Evolutionary conservation across 2,329 filamentous ascomycete species (phyloP).

Genomic region (Xylaria sp.): DNA sequence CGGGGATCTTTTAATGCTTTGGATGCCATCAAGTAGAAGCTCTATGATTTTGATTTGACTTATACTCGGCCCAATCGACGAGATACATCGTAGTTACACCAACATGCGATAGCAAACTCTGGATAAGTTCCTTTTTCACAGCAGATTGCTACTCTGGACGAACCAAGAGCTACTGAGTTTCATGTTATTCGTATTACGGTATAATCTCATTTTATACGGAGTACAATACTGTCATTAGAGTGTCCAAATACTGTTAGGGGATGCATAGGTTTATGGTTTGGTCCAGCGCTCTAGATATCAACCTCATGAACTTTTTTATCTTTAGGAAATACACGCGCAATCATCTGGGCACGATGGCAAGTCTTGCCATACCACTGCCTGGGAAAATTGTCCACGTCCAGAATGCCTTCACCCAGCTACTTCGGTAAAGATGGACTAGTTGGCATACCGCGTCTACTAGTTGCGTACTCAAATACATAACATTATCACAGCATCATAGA

Average conservation of each 20-base stretch:
- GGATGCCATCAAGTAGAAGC: background rate
- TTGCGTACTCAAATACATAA: background rate
- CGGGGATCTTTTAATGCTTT: background rate
- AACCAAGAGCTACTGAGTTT: background rate
- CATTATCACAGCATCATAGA: background rate
- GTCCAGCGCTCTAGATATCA: too few relatives aligned
- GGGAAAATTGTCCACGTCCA: background rate
- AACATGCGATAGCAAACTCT: background rate
- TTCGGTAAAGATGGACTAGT: background rate
- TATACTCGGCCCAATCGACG: background rate
- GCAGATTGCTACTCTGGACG: background rate
- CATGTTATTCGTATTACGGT: too few relatives aligned
- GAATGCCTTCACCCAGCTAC: background rate
- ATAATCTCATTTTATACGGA: too few relatives aligned
- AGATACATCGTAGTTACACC: background rate
- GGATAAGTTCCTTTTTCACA: background rate
- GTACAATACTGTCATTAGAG: too few relatives aligned
- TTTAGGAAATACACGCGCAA: too few relatives aligned
- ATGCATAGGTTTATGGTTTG: too few relatives aligned
- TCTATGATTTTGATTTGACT: background rate
- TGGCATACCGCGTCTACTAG: background rate
- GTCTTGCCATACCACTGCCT: too few relatives aligned
- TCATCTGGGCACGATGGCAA: too few relatives aligned
- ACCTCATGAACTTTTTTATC: too few relatives aligned
- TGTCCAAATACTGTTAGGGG: too few relatives aligned